Evolutionary conservation across 768 basidiomycete genomes (phyloP).

Genomic region (Kwoniella sp.): DNA sequence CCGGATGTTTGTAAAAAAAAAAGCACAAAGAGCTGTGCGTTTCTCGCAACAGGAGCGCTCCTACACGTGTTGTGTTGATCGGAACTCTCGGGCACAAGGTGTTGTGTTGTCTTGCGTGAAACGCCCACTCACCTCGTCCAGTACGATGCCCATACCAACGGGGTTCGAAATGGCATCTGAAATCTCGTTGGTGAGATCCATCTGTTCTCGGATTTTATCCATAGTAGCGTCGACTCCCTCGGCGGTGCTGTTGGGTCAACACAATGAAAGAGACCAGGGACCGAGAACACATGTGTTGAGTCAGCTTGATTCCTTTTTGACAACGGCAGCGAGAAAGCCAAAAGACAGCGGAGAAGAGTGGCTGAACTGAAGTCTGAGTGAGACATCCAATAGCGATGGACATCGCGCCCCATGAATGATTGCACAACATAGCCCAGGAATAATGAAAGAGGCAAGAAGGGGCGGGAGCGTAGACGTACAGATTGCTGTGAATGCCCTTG

Average conservation of each 20-base stretch:
- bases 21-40: no score
- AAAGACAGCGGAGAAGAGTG: no score
- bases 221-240: conserved; percentile 89
- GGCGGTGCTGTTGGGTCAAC: conserved; percentile 63
- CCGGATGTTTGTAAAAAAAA: no score
- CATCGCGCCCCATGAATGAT: no score
- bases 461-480: conserved; percentile 64
- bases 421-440: no score
- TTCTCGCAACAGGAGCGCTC: no score
- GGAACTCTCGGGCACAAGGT: no score
- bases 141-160: conserved; percentile 60
- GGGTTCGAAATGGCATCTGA: conserved; percentile 82
- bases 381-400: neutral
- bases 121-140: conserved; percentile 70
- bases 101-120: neutral
- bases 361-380: no score
- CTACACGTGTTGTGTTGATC: no score
- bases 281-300: no score
- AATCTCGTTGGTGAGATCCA: conserved; percentile 89
- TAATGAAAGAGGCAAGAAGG: neutral
- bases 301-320: no score
- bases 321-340: neutral
- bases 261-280: no score
- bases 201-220: conserved; percentile 82
- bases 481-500: conserved; percentile 80